Evolutionary conservation across 2,329 filamentous ascomycete species (phyloP), one percentile per base, ranked within the genome.

Genomic region (Cercospora sesami): DNA sequence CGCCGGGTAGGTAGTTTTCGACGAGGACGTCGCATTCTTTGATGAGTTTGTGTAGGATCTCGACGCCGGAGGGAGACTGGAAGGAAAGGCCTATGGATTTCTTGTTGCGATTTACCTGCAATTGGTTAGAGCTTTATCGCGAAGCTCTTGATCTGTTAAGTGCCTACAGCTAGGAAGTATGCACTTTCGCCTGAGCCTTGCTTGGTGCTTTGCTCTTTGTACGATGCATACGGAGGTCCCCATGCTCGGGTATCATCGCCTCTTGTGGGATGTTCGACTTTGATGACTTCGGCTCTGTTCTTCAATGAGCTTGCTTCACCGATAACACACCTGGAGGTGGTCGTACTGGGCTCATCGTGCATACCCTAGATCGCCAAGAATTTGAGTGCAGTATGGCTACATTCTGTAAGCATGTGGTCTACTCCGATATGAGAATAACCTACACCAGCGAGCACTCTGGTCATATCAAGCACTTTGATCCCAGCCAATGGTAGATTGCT

Each of bases 371-470:
- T 99, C 95, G 66, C 94, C 95, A 9, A 99, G 82, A 64, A 99
- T 97, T 79, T 99, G 95, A 42, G 95, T 98, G 76, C 93, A 97
- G 78, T 98, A 98, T 72, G 95, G 95, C 93, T 98, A 75, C 14
- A 2, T 5, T 8, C 9, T 18, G 62, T 75, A 36, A 77, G 70
- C 63, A 61, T 63, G 36, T 18, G 18, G 5, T 36, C 2, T 55
- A 6, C 23, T 51, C 33, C 7, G 9, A 23, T 8, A 3, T 31
- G 14, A 60, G 16, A 2, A 67, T 65, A 61, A 72, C 71, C 65
- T 84, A 97, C 94, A 66, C 95, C 95, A 71, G 95, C 95, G 71
- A 99, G 82, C 1, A 99, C 95, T 81, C 95, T 87, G 3, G 94
- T 98, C 93, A 99, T 96, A 79, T 99, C 95, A 70, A 99, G 85